Evolutionary conservation across 352 stramenopile genomes (phyloP).

Genomic region (Discostella stelligera): DNA sequence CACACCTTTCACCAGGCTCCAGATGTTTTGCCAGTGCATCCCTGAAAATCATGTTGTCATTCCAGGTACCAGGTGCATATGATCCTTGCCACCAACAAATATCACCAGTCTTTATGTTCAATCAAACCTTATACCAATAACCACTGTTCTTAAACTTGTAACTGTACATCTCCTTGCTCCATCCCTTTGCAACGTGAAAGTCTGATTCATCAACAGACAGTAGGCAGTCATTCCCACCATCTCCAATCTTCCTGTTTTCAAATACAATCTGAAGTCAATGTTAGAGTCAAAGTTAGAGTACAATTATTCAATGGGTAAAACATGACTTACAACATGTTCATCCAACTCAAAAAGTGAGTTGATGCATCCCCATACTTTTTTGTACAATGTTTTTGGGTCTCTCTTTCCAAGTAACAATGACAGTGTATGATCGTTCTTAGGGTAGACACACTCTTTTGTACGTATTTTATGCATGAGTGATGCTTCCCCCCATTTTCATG

Average conservation of each 20-base stretch:
- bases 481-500: too few species aligned
- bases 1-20: slow-evolving; percentile 12
- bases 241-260: slow-evolving; percentile 18
- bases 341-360: too few species aligned
- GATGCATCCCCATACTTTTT: too few species aligned
- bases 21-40: slow-evolving; percentile 4
- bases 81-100: slow-evolving; percentile 32
- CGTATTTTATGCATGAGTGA: too few species aligned
- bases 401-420: too few species aligned
- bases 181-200: slow-evolving; percentile 22
- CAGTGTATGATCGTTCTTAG: too few species aligned
- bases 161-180: slow-evolving; percentile 13
- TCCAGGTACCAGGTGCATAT: slow-evolving; percentile 10
- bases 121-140: slow-evolving; percentile 28
- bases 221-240: slow-evolving; percentile 22
- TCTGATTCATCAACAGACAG: slow-evolving; percentile 43
- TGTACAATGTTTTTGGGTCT: too few species aligned
- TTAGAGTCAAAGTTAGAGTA: too few species aligned
- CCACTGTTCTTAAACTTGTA: slow-evolving; percentile 37
- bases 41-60: slow-evolving; percentile 29
- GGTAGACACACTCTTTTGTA: too few species aligned
- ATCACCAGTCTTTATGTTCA: slow-evolving; percentile 25
- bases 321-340: too few species aligned
- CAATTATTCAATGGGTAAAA: too few species aligned
- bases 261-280: slow-evolving; percentile 14